These are phyloP conservation scores for Medicago ruthenica DNA, from an alignment of 306 rosid genomes.

Conservation along the genomic window DNA sequence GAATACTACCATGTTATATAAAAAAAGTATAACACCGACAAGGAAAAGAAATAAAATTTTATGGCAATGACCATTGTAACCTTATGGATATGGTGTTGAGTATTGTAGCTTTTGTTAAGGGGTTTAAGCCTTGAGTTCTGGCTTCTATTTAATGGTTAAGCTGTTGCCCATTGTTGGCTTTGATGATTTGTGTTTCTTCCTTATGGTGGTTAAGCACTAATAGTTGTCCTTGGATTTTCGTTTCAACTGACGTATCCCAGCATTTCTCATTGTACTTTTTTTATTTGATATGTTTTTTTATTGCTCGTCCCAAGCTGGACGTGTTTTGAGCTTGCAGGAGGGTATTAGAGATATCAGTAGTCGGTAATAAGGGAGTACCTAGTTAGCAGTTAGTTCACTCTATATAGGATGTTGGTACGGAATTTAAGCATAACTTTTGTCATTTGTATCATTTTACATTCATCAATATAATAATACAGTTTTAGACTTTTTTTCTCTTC, in stretches of 20 bases:
- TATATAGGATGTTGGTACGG: neutral
- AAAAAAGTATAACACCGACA: neutral
- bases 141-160: no score
- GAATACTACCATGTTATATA: neutral
- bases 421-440: neutral
- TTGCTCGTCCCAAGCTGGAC: neutral
- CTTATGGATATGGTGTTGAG: no score
- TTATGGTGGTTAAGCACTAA: no score
- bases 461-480: neutral
- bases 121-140: no score
- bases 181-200: no score
- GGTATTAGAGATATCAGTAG: neutral
- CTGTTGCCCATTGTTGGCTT: no score
- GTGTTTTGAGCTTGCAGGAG: neutral
- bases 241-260: no score
- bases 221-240: no score
- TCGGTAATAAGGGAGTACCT: neutral
- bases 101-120: no score
- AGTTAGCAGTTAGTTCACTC: neutral
- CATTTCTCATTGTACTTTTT: neutral
- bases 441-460: neutral
- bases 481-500: neutral
- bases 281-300: neutral
- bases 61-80: neutral
- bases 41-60: constrained; percentile 1